Conservation (phyloP, 139 green algal species). For the Picochlorum sp. region DNA sequence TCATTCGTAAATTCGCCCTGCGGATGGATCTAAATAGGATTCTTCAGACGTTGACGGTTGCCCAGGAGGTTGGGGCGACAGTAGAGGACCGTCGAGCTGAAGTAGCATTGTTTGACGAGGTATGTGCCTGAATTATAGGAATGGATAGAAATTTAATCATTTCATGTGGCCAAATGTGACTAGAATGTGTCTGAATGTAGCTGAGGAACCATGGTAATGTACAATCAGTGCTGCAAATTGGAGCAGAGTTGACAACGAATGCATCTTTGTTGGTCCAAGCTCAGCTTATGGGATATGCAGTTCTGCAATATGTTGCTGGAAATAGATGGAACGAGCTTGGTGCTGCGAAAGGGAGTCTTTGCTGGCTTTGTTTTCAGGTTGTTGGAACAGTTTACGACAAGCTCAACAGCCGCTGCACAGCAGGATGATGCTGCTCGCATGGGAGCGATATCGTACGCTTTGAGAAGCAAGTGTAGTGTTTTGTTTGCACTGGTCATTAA, state of each 20-base stretch:
- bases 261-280: constrained; percentile 24
- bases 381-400: too few species aligned
- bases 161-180: not conserved
- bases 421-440: too few species aligned
- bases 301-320: constrained; percentile 44
- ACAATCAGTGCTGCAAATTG: not conserved
- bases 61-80: constrained; percentile 13
- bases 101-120: constrained; percentile 23
- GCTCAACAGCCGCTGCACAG: too few species aligned
- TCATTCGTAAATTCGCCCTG: too few species aligned
- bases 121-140: not conserved
- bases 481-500: constrained; percentile 60
- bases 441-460: constrained; percentile 7
- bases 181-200: not conserved
- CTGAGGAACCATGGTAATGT: not conserved
- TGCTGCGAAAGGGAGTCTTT: constrained; percentile 17
- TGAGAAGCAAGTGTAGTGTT: constrained; percentile 60
- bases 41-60: not conserved
- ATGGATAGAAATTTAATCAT: not conserved
- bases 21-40: not conserved
- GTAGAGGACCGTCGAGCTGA: constrained; percentile 15
- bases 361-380: too few species aligned
- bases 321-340: constrained; percentile 39
- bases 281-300: constrained; percentile 38
- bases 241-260: constrained; percentile 1